Evolutionary conservation across 108 stramenopile species (phyloP).

Genomic region (Fistulifera solaris): DNA sequence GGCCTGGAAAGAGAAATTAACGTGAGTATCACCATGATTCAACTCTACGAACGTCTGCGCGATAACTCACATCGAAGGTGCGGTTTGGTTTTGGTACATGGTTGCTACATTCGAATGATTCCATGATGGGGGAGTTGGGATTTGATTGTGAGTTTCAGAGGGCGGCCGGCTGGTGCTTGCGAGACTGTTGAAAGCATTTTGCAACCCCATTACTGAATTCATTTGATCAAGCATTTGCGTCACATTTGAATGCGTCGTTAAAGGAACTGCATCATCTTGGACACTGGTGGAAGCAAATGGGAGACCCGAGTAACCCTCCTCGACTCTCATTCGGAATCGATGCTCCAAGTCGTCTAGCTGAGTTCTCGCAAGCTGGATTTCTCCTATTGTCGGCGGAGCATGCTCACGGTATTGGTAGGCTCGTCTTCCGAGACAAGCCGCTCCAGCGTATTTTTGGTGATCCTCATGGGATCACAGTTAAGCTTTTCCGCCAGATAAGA

Average conservation of each 20-base stretch:
- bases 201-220: background rate
- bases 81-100: no score
- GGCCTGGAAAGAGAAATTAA: no score
- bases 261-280: background rate
- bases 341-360: slow-evolving; percentile 55
- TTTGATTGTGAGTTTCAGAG: no score
- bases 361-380: slow-evolving; percentile 49
- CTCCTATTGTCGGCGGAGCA: slow-evolving; percentile 33
- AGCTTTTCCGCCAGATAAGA: slow-evolving; percentile 93
- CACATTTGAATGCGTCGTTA: background rate
- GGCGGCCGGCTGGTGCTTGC: no score
- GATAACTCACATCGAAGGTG: no score
- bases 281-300: slow-evolving; percentile 10
- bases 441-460: slow-evolving; percentile 97
- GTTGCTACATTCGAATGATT: no score
- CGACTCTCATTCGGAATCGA: slow-evolving; percentile 48
- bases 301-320: slow-evolving; percentile 38
- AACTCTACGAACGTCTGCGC: no score
- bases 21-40: no score
- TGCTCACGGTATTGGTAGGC: slow-evolving; percentile 62
- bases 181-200: no score
- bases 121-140: no score
- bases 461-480: slow-evolving; percentile 95
- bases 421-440: slow-evolving; percentile 82
- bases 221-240: background rate